A percentile compares a stretch with the other conserved stretches of the same genome.
Conservation (phyloP, 2,329 filamentous ascomycete genomes). For the Colletotrichum acutatum region DNA sequence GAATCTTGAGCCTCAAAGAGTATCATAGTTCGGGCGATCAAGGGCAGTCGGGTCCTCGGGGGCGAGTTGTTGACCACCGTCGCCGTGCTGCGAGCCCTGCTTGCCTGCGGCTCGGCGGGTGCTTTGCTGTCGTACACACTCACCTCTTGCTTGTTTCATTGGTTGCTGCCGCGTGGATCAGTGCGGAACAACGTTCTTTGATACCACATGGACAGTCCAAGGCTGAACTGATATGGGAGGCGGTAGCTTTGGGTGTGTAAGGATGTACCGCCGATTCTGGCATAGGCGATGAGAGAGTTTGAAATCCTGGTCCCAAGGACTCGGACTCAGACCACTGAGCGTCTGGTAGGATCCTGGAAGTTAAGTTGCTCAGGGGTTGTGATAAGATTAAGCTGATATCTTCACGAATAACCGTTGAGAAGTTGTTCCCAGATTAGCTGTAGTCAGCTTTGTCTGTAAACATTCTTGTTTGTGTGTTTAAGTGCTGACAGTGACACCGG, state of each 20-base stretch:
- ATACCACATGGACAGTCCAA: conserved; percentile 7
- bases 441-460: not conserved
- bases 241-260: not conserved
- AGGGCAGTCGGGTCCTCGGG: not conserved
- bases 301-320: not conserved
- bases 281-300: not conserved
- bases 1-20: conserved; percentile 9
- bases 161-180: conserved; percentile 11
- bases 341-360: not conserved
- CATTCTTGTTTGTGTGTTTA: not conserved
- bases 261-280: not conserved
- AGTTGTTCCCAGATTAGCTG: not conserved
- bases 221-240: conserved; percentile 14
- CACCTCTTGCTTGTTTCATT: conserved; percentile 26
- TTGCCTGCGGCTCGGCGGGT: conserved; percentile 4
- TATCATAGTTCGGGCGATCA: conserved; percentile 20
- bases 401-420: not conserved
- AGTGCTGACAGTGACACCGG: not conserved
- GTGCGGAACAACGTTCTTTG: conserved; percentile 4
- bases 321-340: conserved; percentile 6
- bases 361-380: not conserved
- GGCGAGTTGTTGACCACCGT: not conserved
- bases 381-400: conserved; percentile 7
- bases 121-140: conserved; percentile 22
- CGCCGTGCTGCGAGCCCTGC: not conserved